phyloP scores from a whole-genome alignment of 345 rosid species.

The Nephelium lappaceum region DNA sequence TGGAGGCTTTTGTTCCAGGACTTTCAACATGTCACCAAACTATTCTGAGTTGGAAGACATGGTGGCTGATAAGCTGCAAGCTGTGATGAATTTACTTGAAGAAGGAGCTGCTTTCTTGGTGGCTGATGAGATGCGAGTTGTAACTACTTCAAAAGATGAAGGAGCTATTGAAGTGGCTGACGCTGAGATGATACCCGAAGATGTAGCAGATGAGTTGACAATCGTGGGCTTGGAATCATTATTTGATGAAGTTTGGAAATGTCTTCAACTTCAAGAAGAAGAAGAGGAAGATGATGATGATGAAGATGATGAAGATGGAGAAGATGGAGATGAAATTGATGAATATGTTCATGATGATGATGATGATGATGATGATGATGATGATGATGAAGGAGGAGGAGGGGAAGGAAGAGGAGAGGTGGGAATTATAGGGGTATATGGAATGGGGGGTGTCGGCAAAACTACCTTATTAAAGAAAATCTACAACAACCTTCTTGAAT shows the following conservation, averaged over 20 bases:
- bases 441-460: not conserved
- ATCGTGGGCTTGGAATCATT: not conserved
- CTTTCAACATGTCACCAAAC: not conserved
- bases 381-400: too few species aligned
- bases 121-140: not conserved
- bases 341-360: too few species aligned
- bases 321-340: too few species aligned
- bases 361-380: too few species aligned
- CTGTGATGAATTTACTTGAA: not conserved
- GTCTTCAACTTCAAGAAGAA: not conserved
- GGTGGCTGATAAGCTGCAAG: not conserved
- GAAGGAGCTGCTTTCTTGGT: not conserved
- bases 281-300: not conserved
- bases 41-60: not conserved
- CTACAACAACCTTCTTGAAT: not conserved
- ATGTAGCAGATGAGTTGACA: not conserved
- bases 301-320: too few species aligned
- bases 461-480: constrained; percentile 25
- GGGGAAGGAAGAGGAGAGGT: not conserved
- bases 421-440: not conserved
- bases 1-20: too few species aligned
- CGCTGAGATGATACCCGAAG: not conserved
- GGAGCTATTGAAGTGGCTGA: not conserved
- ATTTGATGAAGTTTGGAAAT: not conserved
- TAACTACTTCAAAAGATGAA: not conserved